phyloP scores from a whole-genome alignment of 345 rosid genomes.

The Eucalyptus regnans region DNA sequence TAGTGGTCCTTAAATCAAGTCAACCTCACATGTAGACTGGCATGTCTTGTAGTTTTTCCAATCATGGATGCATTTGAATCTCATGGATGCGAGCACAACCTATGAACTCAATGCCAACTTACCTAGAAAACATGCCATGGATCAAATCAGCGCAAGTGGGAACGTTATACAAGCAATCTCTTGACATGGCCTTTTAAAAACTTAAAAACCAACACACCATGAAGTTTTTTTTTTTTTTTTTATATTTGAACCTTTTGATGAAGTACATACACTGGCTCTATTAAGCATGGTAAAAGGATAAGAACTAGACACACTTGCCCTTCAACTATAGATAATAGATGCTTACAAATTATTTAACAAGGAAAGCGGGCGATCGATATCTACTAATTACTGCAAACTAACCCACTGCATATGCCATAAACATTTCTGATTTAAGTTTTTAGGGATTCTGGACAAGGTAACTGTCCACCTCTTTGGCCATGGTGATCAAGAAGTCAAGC shows the following conservation, averaged over 20 bases:
- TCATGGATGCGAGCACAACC: background rate
- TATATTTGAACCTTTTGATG: background rate
- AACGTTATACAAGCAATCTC: background rate
- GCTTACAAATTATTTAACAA: background rate
- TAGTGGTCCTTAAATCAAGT: background rate
- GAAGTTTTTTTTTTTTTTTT: background rate
- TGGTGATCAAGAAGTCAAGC: slow-evolving; percentile 6
- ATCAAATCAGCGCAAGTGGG: background rate
- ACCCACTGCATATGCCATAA: background rate
- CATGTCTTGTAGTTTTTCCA: background rate
- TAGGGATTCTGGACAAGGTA: background rate
- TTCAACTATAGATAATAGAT: background rate
- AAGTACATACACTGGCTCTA: background rate
- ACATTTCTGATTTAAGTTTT: background rate
- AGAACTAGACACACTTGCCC: background rate
- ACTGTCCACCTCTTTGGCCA: slow-evolving; percentile 8
- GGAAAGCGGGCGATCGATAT: background rate
- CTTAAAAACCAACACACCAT: background rate
- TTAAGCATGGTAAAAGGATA: background rate
- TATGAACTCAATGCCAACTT: background rate
- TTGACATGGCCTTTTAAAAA: background rate
- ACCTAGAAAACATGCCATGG: background rate
- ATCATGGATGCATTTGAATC: background rate
- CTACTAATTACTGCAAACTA: background rate
- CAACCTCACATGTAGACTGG: background rate